Percentiles rank a stretch among this genome's conserved stretches.
These are phyloP conservation scores for Cladobotryum protrusum DNA, from an alignment of 2,329 filamentous ascomycete species.

Conservation along the genomic window DNA sequence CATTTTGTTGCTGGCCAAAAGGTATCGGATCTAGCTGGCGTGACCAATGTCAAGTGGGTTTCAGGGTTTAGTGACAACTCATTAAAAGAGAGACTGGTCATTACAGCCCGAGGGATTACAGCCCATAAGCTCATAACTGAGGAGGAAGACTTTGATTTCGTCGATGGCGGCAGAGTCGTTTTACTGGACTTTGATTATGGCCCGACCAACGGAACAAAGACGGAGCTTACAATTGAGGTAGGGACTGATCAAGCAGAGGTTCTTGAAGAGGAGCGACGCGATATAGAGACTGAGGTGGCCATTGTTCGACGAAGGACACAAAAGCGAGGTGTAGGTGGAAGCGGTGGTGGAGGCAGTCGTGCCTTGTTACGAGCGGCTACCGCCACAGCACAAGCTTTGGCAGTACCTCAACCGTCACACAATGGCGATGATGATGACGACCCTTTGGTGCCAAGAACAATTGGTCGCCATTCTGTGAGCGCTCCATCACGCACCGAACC, in stretches of 20 bases:
- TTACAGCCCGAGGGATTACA: slow-evolving; percentile 64
- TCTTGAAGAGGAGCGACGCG: slow-evolving; percentile 66
- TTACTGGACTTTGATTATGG: slow-evolving; percentile 69
- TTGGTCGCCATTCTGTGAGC: slow-evolving; percentile 26
- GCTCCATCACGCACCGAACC: slow-evolving; percentile 14
- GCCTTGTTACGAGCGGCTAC: slow-evolving; percentile 46
- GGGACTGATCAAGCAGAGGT: slow-evolving; percentile 63
- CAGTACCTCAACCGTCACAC: slow-evolving; percentile 26
- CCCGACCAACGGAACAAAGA: slow-evolving; percentile 46
- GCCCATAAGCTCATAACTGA: slow-evolving; percentile 53
- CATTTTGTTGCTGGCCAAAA: slow-evolving; percentile 63
- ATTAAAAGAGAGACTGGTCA: slow-evolving; percentile 54
- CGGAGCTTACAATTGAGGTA: slow-evolving; percentile 64
- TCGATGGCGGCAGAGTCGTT: slow-evolving; percentile 70
- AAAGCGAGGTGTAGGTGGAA: slow-evolving; percentile 33
- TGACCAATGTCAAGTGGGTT: slow-evolving; percentile 68
- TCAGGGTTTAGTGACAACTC: slow-evolving; percentile 44
- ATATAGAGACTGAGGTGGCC: slow-evolving; percentile 72
- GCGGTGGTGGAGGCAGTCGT: slow-evolving; percentile 29
- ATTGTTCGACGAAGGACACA: slow-evolving; percentile 69
- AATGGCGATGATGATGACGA: slow-evolving; percentile 36
- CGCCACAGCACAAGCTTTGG: slow-evolving; percentile 26
- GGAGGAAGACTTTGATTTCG: slow-evolving; percentile 66
- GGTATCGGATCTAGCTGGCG: slow-evolving; percentile 57
- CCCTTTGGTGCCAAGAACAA: slow-evolving; percentile 45